These are phyloP conservation scores for Escovopsis sp. DNA, from an alignment of 2,329 filamentous ascomycete genomes.

Conservation along the genomic window DNA sequence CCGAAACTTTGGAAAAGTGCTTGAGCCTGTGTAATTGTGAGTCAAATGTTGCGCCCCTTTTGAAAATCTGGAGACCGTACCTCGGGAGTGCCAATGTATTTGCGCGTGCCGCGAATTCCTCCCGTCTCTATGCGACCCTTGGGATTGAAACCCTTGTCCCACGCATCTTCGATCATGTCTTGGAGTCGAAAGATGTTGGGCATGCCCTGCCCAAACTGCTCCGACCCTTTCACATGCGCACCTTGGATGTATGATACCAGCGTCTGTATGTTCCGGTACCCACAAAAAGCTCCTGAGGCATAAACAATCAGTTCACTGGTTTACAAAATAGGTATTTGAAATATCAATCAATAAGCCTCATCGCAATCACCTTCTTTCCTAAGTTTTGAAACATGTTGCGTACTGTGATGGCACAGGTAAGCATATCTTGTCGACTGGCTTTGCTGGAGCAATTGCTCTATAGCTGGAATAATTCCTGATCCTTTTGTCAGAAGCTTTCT, in stretches of 20 bases:
- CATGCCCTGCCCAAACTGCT: conserved; percentile 43
- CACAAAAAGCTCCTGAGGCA: conserved; percentile 65
- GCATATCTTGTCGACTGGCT: conserved; percentile 49
- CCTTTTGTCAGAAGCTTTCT: background rate
- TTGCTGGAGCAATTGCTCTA: conserved; percentile 49
- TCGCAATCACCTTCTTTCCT: conserved; percentile 45
- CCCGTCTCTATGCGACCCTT: conserved; percentile 69
- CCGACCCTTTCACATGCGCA: conserved; percentile 37
- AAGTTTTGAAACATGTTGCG: conserved; percentile 70
- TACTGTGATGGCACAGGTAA: conserved; percentile 64
- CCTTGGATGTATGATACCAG: conserved; percentile 63
- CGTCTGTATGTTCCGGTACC: conserved; percentile 93
- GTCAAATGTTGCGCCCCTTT: background rate
- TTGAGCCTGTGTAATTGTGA: conserved; percentile 43
- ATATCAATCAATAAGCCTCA: too few relatives aligned
- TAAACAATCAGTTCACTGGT: background rate
- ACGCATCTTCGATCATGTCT: conserved; percentile 72
- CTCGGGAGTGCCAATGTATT: conserved; percentile 91
- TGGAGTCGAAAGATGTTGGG: conserved; percentile 75
- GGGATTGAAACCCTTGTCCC: conserved; percentile 71
- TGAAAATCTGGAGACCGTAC: conserved; percentile 25
- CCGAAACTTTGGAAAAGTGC: conserved; percentile 58
- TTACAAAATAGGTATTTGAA: too few relatives aligned
- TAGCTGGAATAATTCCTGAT: conserved; percentile 43
- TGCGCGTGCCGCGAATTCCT: conserved; percentile 73